A percentile compares a stretch with the other conserved stretches of the same genome.
Evolutionary conservation across 169 alveolate species (phyloP).

Genomic region (Eimeria maxima): DNA sequence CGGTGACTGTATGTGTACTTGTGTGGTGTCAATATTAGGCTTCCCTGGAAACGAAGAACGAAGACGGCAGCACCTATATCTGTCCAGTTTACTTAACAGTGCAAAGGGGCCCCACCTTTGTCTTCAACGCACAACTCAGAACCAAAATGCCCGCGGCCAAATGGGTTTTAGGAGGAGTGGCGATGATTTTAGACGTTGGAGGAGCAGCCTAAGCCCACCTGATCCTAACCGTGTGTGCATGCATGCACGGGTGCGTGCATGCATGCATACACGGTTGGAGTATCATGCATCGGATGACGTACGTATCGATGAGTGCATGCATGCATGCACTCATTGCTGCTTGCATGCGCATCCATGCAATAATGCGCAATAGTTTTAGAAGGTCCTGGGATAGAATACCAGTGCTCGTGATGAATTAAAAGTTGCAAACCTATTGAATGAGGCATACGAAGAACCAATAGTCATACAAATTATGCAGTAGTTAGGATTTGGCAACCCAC

Average conservation of each 20-base stretch:
- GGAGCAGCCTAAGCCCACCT: conserved; percentile 63
- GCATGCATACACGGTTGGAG: not conserved
- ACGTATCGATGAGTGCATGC: not conserved
- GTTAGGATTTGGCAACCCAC: too few species aligned
- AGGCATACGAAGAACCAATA: not conserved
- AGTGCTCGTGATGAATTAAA: not conserved
- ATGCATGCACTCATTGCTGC: not conserved
- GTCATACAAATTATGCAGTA: too few species aligned
- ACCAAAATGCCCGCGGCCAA: conserved; percentile 96
- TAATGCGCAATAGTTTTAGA: not conserved
- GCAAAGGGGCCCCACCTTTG: conserved; percentile 96
- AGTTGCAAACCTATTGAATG: not conserved
- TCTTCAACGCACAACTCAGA: conserved; percentile 96
- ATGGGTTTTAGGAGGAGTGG: conserved; percentile 98
- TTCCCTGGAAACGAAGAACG: conserved; percentile 86
- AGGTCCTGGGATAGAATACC: too few species aligned
- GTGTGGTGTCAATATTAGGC: conserved; percentile 60
- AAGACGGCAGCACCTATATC: conserved; percentile 94
- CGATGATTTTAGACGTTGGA: conserved; percentile 97
- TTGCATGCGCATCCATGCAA: not conserved
- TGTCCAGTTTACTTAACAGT: conserved; percentile 97
- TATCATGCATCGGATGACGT: not conserved
- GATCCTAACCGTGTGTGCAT: not conserved
- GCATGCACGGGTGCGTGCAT: not conserved
- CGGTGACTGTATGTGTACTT: not conserved